phyloP scores from a whole-genome alignment of 257 asterid species.

The Cynanchum wilfordii region DNA sequence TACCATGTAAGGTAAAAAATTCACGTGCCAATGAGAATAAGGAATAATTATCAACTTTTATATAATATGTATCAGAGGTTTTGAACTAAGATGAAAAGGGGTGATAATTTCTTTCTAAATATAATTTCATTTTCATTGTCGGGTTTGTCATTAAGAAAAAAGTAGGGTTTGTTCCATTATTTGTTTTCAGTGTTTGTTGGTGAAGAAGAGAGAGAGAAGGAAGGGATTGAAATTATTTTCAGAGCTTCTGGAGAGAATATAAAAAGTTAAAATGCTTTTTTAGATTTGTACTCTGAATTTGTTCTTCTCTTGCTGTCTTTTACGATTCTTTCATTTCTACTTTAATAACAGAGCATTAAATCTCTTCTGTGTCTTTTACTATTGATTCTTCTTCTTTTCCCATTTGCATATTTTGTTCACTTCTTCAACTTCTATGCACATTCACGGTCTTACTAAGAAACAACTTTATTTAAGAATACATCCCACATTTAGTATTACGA shows the following conservation, averaged over 20 bases:
- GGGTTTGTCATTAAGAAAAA: conserved; percentile 24
- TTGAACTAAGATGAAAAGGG: conserved; percentile 23
- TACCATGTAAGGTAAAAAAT: background rate
- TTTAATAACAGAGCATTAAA: conserved; percentile 37
- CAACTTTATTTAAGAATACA: no score
- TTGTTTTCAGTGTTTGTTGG: conserved; percentile 17
- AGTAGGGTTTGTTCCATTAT: conserved; percentile 8
- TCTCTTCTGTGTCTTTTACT: conserved; percentile 44
- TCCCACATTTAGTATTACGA: no score
- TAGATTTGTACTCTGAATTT: conserved; percentile 58
- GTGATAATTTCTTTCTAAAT: background rate
- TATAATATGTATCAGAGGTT: conserved; percentile 20
- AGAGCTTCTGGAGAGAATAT: conserved; percentile 31
- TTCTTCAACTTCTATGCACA: background rate
- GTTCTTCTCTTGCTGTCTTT: conserved; percentile 51
- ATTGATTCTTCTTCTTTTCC: background rate
- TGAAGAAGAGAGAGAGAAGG: background rate
- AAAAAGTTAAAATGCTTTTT: conserved; percentile 28
- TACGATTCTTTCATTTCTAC: conserved; percentile 29
- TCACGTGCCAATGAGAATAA: conserved; percentile 37
- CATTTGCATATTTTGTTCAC: background rate
- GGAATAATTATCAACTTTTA: conserved; percentile 28
- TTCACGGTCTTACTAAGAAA: no score
- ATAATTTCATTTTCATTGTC: conserved; percentile 15
- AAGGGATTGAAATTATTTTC: background rate